Evolutionary conservation across 331 rosid genomes (phyloP), one percentile per base, ranked within the genome.

Genomic region (Rhamnella rubrinervis): DNA sequence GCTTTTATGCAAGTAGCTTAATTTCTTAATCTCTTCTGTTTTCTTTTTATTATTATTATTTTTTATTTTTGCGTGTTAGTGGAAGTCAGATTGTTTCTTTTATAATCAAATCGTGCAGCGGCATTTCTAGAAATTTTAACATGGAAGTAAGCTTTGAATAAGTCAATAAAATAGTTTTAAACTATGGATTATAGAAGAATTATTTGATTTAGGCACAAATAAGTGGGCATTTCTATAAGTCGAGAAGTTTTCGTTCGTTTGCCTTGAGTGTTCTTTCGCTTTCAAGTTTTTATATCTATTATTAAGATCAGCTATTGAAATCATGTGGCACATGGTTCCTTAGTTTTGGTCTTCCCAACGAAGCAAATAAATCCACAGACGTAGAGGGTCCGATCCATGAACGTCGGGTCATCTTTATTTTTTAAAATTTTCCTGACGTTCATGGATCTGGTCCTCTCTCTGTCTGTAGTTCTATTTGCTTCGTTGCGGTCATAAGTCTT

Each of bases 101-200:
- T 37, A 20, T 38, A 65, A 21, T 47, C 16, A 16, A 38, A 39
- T n/a, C 9, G 47, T 44, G 7, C 40, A 47, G 44, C 51, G 59
- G 65, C 46, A 40, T 40, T 39, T 39, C 47, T 5, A 17, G 70
- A 46, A 58, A 68, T 44, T 74, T 41, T 38, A 7, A 31, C 50
- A 3, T 2, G 25, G 37, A 19, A 25, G 15, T 71, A n/a, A 8
- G 64, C 55, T 21, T 65, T 25, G 77, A 75, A 71, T 62, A 18
- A 71, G 49, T 66, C 58, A 71, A 23, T 37, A 39, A 7, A 1
- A 16, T 6, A 2, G 37, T 44, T 28, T 65, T 37, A 19, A 26
- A 53, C 19, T 60, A 7, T 11, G 19, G 1, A 15, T 62, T 7
- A 25, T 17, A 38, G 6, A 37, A 14, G 8, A 37, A 47, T n/a